These are phyloP conservation scores for Sphaerosporella brunnea DNA, from an alignment of 495 filamentous ascomycete genomes.

Conservation along the genomic window DNA sequence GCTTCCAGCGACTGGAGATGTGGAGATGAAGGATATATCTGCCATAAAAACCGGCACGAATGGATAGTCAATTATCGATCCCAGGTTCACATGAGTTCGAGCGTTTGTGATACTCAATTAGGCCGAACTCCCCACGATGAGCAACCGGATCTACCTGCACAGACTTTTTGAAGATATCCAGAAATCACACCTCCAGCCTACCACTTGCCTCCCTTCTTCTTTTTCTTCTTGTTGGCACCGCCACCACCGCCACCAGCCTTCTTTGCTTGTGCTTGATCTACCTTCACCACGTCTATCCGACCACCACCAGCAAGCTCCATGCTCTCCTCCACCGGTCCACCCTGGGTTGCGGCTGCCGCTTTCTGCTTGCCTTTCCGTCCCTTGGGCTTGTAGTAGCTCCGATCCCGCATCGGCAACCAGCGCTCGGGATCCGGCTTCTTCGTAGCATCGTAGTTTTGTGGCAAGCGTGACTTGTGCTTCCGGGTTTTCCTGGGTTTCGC, in stretches of 20 bases:
- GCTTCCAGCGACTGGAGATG: too few species aligned
- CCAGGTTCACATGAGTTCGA: too few species aligned
- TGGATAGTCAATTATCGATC: too few species aligned
- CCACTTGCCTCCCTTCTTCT: conserved; percentile 59
- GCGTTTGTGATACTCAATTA: too few species aligned
- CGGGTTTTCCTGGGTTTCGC: conserved; percentile 27
- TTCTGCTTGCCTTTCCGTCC: conserved; percentile 74
- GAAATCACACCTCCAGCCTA: conserved; percentile 3
- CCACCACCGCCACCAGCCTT: conserved; percentile 31
- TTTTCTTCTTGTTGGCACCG: conserved; percentile 46
- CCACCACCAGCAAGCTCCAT: conserved; percentile 45
- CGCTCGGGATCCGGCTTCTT: conserved; percentile 76
- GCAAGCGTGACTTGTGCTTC: conserved; percentile 47
- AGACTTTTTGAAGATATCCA: background rate
- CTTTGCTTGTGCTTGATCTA: conserved; percentile 29
- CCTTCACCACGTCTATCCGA: conserved; percentile 40
- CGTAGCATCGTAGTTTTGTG: conserved; percentile 57
- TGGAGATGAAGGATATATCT: background rate
- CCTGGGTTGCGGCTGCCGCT: conserved; percentile 54
- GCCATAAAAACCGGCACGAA: too few species aligned
- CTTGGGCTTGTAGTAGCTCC: conserved; percentile 75
- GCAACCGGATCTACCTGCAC: too few species aligned
- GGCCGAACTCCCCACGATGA: too few species aligned
- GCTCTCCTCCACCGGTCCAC: conserved; percentile 54
- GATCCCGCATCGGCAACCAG: conserved; percentile 79